A percentile compares a stretch with the other conserved stretches of the same genome.
Conservation (phyloP, 1,284 basidiomycete genomes). For the Caloboletus inedulis region DNA sequence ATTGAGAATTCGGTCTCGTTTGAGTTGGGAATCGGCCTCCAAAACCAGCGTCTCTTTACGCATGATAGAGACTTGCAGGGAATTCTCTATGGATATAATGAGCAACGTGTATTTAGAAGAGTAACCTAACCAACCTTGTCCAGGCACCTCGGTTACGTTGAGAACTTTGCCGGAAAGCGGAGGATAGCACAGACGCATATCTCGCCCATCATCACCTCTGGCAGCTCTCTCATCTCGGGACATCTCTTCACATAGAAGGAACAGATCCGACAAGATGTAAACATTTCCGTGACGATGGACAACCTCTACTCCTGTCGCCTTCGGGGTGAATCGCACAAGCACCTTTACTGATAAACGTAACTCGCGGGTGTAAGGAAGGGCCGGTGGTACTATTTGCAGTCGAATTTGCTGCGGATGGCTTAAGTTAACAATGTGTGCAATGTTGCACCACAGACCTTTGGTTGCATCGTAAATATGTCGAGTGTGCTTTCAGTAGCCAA, state of each 20-base stretch:
- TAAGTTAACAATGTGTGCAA: conserved; percentile 15
- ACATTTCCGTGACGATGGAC: conserved; percentile 78
- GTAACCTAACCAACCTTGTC: conserved; percentile 44
- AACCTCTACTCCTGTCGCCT: conserved; percentile 70
- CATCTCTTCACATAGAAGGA: conserved; percentile 87
- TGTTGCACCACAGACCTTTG: conserved; percentile 59
- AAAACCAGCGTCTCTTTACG: conserved; percentile 82
- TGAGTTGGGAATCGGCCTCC: conserved; percentile 58
- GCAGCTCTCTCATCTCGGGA: conserved; percentile 55
- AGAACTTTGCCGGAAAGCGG: conserved; percentile 95
- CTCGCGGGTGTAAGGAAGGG: conserved; percentile 77
- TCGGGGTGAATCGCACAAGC: conserved; percentile 75
- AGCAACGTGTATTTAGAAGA: conserved; percentile 11
- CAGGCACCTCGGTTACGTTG: conserved; percentile 61
- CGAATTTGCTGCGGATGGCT: conserved; percentile 67
- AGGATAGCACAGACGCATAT: conserved; percentile 95
- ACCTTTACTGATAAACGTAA: conserved; percentile 77
- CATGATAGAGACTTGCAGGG: conserved; percentile 81
- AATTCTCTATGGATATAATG: conserved; percentile 50
- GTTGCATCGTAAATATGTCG: conserved; percentile 95
- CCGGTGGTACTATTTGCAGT: conserved; percentile 85
- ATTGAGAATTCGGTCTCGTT: conserved; percentile 66
- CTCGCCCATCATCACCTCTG: conserved; percentile 56
- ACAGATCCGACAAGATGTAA: conserved; percentile 89
- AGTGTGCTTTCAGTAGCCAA: conserved; percentile 78